Base-by-base conservation (phyloP, 2,329 filamentous ascomycete genomes). In the Sclerotinia spermophila region DNA sequence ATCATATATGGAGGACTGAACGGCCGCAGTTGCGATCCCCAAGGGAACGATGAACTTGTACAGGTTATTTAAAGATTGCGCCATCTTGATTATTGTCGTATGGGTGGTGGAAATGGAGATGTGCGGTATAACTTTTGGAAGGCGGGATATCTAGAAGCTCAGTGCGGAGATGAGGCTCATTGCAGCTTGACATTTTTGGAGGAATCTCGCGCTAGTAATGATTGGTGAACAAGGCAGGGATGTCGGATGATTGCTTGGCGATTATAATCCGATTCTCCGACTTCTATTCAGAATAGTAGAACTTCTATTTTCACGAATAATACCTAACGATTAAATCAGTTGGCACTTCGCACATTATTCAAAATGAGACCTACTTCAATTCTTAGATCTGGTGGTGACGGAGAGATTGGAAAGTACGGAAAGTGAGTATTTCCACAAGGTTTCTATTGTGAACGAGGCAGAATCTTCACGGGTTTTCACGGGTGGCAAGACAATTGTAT, bases 1-100 rank as follows among this genome's bases (percentile, higher is more conserved):
- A 82, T 99, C 96, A 89, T 97, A 99, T 74, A 99, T 88, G 71
- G 94, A 93, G 75, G 92, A 87, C 81, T 94, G 90, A 75, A 88
- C 84, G 72, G 95, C 79, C 70, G 88, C 86, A 76, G 88, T 84
- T 76, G 86, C 92, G 76, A 92, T 81, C 72, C 92, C 89, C 71
- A 88, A 86, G 61, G 95, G 94, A 68, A 97, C 83, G 74, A 92
- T 92, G 81, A 85, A 86, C 77, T 86, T 86, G 83, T 90, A 92
- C 79, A 91, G 81, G 75, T 84, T 80, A 78, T 85, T 85, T 75
- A 93, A 85, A 61, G 83, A 82, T 79, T 86, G 85, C 74, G 81
- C 81, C 82, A 83, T 83, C 27, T 75, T 79, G 79, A 61, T 48
- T 40, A 21, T 72, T 45, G 48, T 62, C 27, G 68, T 59, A 40